Evolutionary conservation across 1,284 basidiomycete species (phyloP).

Genomic region (Cryptococcus depauperatus): DNA sequence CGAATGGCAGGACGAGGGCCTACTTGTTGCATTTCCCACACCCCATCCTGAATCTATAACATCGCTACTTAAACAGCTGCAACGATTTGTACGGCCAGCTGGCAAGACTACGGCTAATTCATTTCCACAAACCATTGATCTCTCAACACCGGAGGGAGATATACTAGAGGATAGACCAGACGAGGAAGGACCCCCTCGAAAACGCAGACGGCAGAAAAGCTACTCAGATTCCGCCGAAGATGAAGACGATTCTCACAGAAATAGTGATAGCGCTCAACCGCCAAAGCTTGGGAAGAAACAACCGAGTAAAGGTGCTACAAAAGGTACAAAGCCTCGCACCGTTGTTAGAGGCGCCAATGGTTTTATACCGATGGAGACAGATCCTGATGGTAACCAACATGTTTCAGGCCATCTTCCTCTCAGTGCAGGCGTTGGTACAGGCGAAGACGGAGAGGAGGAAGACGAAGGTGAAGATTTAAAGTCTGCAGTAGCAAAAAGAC

Average conservation of each 20-base stretch:
- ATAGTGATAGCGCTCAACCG: background rate
- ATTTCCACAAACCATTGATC: slow-evolving; percentile 24
- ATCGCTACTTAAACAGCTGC: slow-evolving; percentile 66
- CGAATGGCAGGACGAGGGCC: slow-evolving; percentile 68
- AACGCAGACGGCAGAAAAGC: slow-evolving; percentile 10
- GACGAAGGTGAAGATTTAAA: slow-evolving; percentile 32
- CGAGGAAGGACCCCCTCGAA: slow-evolving; percentile 20
- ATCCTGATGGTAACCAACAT: slow-evolving; percentile 17
- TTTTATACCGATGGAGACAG: slow-evolving; percentile 24
- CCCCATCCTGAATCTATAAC: slow-evolving; percentile 56
- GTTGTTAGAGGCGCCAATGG: slow-evolving; percentile 31
- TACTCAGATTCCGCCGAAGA: slow-evolving; percentile 3
- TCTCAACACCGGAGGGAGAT: slow-evolving; percentile 13
- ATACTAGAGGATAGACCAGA: slow-evolving; percentile 15
- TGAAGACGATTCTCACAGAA: slow-evolving; percentile 1
- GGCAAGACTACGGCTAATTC: slow-evolving; percentile 32
- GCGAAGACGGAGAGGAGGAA: slow-evolving; percentile 4
- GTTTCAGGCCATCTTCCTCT: slow-evolving; percentile 11
- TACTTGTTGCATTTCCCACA: slow-evolving; percentile 67
- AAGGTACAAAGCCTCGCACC: slow-evolving; percentile 31
- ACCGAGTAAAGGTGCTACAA: slow-evolving; percentile 21
- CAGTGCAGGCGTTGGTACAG: slow-evolving; percentile 1
- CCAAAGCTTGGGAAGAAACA: slow-evolving; percentile 18
- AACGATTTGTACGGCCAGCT: slow-evolving; percentile 34
- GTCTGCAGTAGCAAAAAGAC: slow-evolving; percentile 28